Percentiles rank a stretch among this genome's conserved stretches.
Evolutionary conservation across 2,329 filamentous ascomycete species (phyloP).

Genomic region (Pseudocercospora musae): DNA sequence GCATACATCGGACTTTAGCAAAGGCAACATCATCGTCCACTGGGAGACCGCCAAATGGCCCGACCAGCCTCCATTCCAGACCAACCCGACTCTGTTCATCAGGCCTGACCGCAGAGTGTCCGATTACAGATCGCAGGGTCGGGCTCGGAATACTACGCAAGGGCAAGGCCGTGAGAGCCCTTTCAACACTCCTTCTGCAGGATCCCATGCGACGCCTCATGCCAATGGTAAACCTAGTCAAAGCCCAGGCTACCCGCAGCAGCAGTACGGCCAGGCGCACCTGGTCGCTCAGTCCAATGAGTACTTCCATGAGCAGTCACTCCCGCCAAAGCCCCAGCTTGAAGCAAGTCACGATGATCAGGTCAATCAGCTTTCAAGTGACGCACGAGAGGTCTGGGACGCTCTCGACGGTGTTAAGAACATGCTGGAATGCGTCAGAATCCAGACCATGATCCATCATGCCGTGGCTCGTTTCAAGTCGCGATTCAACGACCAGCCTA

Average conservation of each 20-base stretch:
- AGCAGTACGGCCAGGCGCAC: constrained; percentile 1
- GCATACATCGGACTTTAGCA: constrained; percentile 67
- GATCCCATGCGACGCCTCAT: constrained; percentile 10
- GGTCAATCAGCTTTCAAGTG: constrained; percentile 44
- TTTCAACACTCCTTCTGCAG: constrained; percentile 4
- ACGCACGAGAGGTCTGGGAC: constrained; percentile 63
- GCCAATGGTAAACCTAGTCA: constrained; percentile 13
- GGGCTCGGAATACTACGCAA: constrained; percentile 20
- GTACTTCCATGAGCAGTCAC: background rate
- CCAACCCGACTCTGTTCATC: constrained; percentile 44
- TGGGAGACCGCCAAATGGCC: constrained; percentile 80
- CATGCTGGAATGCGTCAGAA: constrained; percentile 59
- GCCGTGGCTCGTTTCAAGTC: constrained; percentile 56
- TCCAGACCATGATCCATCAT: constrained; percentile 63
- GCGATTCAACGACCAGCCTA: constrained; percentile 56
- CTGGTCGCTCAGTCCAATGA: background rate
- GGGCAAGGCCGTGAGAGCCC: constrained; percentile 4
- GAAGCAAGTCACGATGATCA: constrained; percentile 19
- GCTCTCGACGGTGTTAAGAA: constrained; percentile 58
- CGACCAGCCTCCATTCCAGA: constrained; percentile 66
- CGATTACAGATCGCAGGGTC: constrained; percentile 11
- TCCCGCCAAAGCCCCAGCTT: background rate
- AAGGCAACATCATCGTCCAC: constrained; percentile 68
- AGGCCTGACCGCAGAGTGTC: constrained; percentile 19
- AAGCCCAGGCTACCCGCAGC: background rate